A percentile compares a stretch with the other conserved stretches of the same genome.
phyloP scores from a whole-genome alignment of 345 rosid genomes.

The Syzygium aqueum region DNA sequence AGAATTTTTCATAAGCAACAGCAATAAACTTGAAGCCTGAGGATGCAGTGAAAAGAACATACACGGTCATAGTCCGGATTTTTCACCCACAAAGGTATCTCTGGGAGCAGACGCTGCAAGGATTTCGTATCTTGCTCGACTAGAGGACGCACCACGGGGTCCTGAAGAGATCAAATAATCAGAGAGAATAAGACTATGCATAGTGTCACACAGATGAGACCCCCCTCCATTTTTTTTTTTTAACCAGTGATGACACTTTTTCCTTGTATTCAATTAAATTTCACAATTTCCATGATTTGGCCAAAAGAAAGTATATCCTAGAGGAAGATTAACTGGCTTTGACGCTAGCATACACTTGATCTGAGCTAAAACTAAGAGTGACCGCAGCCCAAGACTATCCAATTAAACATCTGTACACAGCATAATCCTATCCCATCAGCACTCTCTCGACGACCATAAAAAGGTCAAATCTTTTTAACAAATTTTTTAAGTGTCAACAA shows the following conservation, averaged over 20 bases:
- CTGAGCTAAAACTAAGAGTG: background rate
- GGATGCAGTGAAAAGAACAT: conserved; percentile 13
- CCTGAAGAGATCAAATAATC: conserved; percentile 25
- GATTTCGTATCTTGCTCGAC: conserved; percentile 62
- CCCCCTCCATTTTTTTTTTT: background rate
- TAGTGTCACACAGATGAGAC: background rate
- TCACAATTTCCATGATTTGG: background rate
- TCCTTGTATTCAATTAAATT: background rate
- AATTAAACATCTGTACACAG: background rate
- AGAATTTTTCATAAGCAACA: background rate
- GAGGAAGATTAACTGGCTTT: background rate
- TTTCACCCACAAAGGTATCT: conserved; percentile 92
- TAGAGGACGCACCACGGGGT: conserved; percentile 65
- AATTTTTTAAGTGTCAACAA: background rate
- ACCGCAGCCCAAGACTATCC: background rate
- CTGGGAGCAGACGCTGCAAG: conserved; percentile 62
- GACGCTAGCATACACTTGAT: background rate
- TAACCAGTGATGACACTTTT: background rate
- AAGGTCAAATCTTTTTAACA: background rate
- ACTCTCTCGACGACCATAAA: background rate
- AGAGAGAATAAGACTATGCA: background rate
- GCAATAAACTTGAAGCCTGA: background rate
- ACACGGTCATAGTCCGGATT: conserved; percentile 97
- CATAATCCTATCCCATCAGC: background rate
- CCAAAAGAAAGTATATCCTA: background rate